Base-by-base conservation (phyloP, 228 moss, liverwort and hornwort genomes). In the Sphagnum magellanicum region DNA sequence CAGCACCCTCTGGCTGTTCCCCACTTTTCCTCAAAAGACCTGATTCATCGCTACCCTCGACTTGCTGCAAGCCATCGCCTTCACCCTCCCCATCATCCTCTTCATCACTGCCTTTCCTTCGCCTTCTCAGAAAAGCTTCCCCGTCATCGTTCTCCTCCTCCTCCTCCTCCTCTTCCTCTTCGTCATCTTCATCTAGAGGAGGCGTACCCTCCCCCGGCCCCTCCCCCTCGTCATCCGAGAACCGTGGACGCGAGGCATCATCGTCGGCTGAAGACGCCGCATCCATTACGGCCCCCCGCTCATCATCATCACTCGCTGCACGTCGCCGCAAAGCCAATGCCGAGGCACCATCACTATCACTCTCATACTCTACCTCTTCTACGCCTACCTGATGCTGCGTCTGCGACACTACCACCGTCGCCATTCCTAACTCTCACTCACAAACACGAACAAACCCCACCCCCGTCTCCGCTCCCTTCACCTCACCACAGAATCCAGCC, bases 311-410 rank as follows among this genome's bases (percentile, higher is more conserved):
- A 69, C 98, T 98, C 10, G 98, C 93, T 62, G 84, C 88, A 64
- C 92, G 91, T 71, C 98, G 87, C 69, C 98, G 83, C 70, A 90
- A 71, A 51, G 91, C 98, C 64, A 98, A 73, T 14, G 98, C 90
- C 13, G 90, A 90, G 1, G 92, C 77, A 68, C 98, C 94, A 76
- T 98, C 98, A 75, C 98, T 98, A 60, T 98, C 98, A 67, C 90
- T 98, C 76, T 94, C 98, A 59, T 92, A 98, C 75, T 93, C 94
- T 68, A 89, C 98, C 74, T 93, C 96, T 61, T 97, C 97, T 17
- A 89, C 79, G 70, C 91, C 93, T 32, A 32, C 32, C 32, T 32
- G 32, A 3, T 32, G 32, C 86, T 95, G 90, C 70, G 89, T 89
- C 68, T 90, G 74, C 60, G 79, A 32, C 32, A 32, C 32, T 32